Base-by-base conservation (phyloP, 2,329 filamentous ascomycete genomes). In the Akanthomyces lecanii region DNA sequence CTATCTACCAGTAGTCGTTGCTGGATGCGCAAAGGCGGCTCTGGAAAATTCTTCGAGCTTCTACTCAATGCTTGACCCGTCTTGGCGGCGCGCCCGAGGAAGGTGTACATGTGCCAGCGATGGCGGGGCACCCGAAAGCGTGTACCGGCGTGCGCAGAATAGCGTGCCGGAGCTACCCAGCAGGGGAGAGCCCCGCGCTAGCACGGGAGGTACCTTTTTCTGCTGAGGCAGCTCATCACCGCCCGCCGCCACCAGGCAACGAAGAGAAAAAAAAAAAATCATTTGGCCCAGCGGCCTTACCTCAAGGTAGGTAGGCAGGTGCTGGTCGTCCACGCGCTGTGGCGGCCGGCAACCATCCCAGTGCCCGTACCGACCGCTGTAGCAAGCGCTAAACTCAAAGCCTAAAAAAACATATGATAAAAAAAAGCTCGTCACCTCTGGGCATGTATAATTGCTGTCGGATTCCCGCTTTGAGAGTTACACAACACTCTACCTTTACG, bases 41-140 rank as follows among this genome's bases (percentile, higher is more conserved):
- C 67, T 69, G 63, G 68, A 70, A 70, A 69, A 68, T 70, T 71
- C 69, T 69, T 58, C 63, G 62, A 47, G 62, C 58, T 71, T 71
- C 69, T 62, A 69, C 55, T 56, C 18, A 61, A 58, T 63, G 65
- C 67, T 58, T 16, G 11, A 18, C 56, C 47, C 18, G 56, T 50
- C 56, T 48, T 58, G 30, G 56, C 56, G 45, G 44, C n/a, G 33
- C 25, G 44, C 18, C 65, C 66, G 65, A 65, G 65, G 68, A n/a
- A 16, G 14, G 21, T 36, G 63, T 64, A 64, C 58, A 30, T 61
- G 51, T 16, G 16, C 1, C 51, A 5, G 16, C 16, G 42, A 64
- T 60, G 52, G 57, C 62, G 62, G 55, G 62, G 62, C 62, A 55
- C 30, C 62, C 48, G 54, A 54, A 7, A 42, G 12, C 40, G 5